Percentiles rank a stretch among this genome's conserved stretches.
Conservation (phyloP, 805 yeast genomes). For the Pichia rugopelliculosa region DNA sequence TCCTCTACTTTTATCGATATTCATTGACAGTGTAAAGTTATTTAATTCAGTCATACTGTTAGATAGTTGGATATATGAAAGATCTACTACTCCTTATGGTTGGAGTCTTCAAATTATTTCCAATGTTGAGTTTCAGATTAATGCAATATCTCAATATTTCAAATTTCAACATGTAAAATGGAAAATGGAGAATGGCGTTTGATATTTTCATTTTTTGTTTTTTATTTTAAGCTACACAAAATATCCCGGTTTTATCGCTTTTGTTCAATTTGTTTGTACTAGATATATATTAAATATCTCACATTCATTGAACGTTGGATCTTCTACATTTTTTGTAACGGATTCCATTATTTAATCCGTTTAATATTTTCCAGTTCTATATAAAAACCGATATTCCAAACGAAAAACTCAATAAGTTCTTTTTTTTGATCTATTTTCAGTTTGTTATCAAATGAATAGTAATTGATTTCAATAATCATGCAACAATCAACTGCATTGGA, state of each 20-base stretch:
- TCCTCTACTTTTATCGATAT: not conserved
- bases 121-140: no score
- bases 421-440: not conserved
- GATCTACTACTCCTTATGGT: no score
- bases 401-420: not conserved
- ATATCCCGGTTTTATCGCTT: constrained; percentile 1
- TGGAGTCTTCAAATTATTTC: no score
- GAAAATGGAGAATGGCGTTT: not conserved
- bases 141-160: no score
- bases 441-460: not conserved
- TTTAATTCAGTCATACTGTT: not conserved
- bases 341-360: no score
- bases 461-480: not conserved
- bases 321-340: no score
- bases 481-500: not conserved
- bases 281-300: no score
- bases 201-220: no score
- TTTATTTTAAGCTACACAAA: no score
- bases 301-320: no score
- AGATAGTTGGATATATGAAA: not conserved
- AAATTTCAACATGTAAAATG: not conserved
- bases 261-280: not conserved
- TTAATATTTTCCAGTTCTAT: not conserved
- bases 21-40: not conserved
- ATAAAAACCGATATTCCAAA: not conserved